Percentiles rank a stretch among this genome's conserved stretches.
Conservation (phyloP, 345 rosid species). For the Stellera chamaejasme region DNA sequence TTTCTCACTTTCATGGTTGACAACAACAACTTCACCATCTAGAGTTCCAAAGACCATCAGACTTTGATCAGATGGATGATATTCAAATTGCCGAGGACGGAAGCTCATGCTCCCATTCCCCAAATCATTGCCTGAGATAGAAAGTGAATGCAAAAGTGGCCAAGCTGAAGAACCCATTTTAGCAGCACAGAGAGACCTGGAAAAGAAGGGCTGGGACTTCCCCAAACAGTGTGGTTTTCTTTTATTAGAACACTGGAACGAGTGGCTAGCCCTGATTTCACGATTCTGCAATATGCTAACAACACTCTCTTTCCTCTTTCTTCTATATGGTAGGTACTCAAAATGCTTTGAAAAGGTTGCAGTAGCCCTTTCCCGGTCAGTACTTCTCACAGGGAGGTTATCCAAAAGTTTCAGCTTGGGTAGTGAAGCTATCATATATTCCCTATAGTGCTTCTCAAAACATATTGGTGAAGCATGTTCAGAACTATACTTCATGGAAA, state of each 20-base stretch:
- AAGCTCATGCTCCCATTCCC: conserved; percentile 38
- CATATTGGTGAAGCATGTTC: conserved; percentile 79
- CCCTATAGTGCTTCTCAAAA: conserved; percentile 78
- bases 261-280: conserved; percentile 47
- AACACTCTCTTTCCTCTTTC: conserved; percentile 62
- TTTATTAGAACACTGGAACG: conserved; percentile 15
- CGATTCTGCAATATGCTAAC: conserved; percentile 62
- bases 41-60: conserved; percentile 88
- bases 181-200: conserved; percentile 83
- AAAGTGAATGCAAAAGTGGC: conserved; percentile 70
- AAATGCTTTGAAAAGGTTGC: conserved; percentile 46
- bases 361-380: conserved; percentile 63
- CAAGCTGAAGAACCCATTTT: conserved; percentile 75
- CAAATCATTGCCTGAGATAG: conserved; percentile 30
- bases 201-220: conserved; percentile 48
- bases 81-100: conserved; percentile 95
- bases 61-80: conserved; percentile 71
- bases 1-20: conserved; percentile 85
- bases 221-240: conserved; percentile 25
- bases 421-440: conserved; percentile 71
- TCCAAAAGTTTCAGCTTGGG: conserved; percentile 72
- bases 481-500: conserved; percentile 48
- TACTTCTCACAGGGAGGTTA: conserved; percentile 52
- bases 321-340: conserved; percentile 70
- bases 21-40: conserved; percentile 86